Evolutionary conservation across 75 land plant species (phyloP).

Genomic region (Pinus taeda): DNA sequence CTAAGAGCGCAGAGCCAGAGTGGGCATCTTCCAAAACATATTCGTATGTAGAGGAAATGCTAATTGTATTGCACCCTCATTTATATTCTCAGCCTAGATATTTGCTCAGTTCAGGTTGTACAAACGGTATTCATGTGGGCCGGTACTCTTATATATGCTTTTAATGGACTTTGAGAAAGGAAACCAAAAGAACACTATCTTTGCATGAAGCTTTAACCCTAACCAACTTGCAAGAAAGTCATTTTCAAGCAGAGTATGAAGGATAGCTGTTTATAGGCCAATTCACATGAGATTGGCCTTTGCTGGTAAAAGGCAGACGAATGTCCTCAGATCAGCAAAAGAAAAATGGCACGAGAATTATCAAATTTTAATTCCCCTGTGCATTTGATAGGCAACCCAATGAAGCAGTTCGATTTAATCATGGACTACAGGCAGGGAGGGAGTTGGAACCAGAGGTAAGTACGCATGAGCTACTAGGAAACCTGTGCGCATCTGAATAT

Average conservation of each 20-base stretch:
- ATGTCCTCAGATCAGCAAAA: constrained; percentile 26
- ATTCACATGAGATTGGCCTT: constrained; percentile 21
- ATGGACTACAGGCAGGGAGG: constrained; percentile 33
- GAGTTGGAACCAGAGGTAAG: constrained; percentile 23
- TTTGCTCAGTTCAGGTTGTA: neutral
- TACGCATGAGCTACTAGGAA: constrained; percentile 26
- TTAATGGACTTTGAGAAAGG: neutral
- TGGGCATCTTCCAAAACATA: constrained; percentile 34
- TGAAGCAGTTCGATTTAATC: constrained; percentile 31
- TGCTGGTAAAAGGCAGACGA: constrained; percentile 25
- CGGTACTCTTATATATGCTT: neutral
- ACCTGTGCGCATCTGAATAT: constrained; percentile 25
- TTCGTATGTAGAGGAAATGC: constrained; percentile 29
- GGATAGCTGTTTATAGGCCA: constrained; percentile 17
- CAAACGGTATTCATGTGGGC: neutral
- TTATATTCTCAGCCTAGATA: neutral
- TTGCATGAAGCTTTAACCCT: neutral
- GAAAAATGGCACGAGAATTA: constrained; percentile 30
- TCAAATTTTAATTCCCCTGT: constrained; percentile 17
- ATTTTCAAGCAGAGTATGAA: constrained; percentile 4
- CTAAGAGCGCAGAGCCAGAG: constrained; percentile 46
- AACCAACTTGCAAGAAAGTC: neutral
- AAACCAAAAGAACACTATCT: neutral
- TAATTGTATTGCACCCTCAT: neutral
- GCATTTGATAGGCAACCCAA: constrained; percentile 31